Base-by-base conservation (phyloP, 1,139 yeast genomes). In the Chernovozyma sophiae-reginae region DNA sequence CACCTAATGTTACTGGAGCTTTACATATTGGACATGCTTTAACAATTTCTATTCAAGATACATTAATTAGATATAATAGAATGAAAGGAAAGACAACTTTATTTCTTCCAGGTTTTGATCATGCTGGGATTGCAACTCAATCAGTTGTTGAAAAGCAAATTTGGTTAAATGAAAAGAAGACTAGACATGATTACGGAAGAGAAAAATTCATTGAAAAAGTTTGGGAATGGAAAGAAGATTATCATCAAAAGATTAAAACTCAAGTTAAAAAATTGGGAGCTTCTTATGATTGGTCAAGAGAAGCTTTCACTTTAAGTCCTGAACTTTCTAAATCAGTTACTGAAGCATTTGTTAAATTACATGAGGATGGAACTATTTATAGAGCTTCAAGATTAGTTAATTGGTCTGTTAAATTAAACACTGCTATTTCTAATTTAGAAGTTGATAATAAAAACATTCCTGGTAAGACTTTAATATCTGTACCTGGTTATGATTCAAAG, bases 1-100 rank as follows among this genome's bases (percentile, higher is more conserved):
- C 99, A 45, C 98, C 98, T 56, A 92, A 92, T 58, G 96, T 94
- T 48, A 92, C 99, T 33, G 98, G 99, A 68, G 97, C 97, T 37
- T 76, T 92, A 51, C 99, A 92, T 63, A 94, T 92, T 61, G 99
- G 99, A 52, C 98, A 94, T 63, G 98, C 97, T 23, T 77, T 92
- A 60, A 94, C 98, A 16, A 87, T 90, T 45, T 74, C 97, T 32
- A 85, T 92, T 56, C 99, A 92, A 69, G 99, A 92, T 62, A 66
- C 97, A 27, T 76, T 92, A 58, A 81, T 89, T 47, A 80, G 99
- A 66, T 92, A 78, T 74, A 80, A 94, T 72, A 84, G 98, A 72
- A 92, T 92, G 98, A 83, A 82, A 65, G 98, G 98, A 38, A 86
- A 86, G 65, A 89, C 97, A 36, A 90, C 92, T 16, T 71, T 92